Conservation (phyloP, 2,329 filamentous ascomycete species). For the Colletotrichum tabaci region DNA sequence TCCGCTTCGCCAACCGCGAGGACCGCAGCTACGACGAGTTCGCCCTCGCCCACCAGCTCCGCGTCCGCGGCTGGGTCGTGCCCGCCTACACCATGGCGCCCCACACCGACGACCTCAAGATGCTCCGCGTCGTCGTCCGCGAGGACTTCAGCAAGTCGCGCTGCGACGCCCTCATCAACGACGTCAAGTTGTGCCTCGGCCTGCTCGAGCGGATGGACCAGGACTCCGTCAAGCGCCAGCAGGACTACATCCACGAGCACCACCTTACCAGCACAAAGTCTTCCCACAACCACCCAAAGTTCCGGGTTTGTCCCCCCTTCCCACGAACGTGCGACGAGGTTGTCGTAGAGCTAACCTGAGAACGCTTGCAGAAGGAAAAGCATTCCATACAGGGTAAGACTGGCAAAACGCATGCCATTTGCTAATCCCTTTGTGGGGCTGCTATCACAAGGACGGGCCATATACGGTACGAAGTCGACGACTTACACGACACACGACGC, state of each 20-base stretch:
- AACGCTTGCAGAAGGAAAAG: slow-evolving; percentile 72
- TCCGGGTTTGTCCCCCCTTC: slow-evolving; percentile 58
- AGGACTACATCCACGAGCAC: slow-evolving; percentile 75
- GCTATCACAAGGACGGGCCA: slow-evolving; percentile 25
- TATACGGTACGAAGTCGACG: slow-evolving; percentile 21
- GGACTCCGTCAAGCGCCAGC: slow-evolving; percentile 78
- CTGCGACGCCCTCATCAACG: slow-evolving; percentile 83
- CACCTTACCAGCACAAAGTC: slow-evolving; percentile 66
- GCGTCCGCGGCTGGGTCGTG: slow-evolving; percentile 91
- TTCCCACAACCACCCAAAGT: slow-evolving; percentile 66
- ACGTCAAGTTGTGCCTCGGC: slow-evolving; percentile 83
- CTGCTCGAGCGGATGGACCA: slow-evolving; percentile 82
- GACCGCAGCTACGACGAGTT: slow-evolving; percentile 81
- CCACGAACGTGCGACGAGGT: slow-evolving; percentile 14
- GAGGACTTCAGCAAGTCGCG: slow-evolving; percentile 90
- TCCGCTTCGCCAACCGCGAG: slow-evolving; percentile 69
- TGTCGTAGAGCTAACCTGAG: slow-evolving; percentile 19
- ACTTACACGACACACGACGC: slow-evolving; percentile 22
- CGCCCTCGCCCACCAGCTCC: slow-evolving; percentile 85
- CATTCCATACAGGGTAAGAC: slow-evolving; percentile 92
- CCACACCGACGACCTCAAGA: slow-evolving; percentile 85
- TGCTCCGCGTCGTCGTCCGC: slow-evolving; percentile 92
- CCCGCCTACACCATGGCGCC: slow-evolving; percentile 98
- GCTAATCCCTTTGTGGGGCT: slow-evolving; percentile 64
- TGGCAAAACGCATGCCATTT: slow-evolving; percentile 91